These are phyloP conservation scores for Galeopsis tetrahit DNA, from an alignment of 257 asterid species.

Conservation along the genomic window DNA sequence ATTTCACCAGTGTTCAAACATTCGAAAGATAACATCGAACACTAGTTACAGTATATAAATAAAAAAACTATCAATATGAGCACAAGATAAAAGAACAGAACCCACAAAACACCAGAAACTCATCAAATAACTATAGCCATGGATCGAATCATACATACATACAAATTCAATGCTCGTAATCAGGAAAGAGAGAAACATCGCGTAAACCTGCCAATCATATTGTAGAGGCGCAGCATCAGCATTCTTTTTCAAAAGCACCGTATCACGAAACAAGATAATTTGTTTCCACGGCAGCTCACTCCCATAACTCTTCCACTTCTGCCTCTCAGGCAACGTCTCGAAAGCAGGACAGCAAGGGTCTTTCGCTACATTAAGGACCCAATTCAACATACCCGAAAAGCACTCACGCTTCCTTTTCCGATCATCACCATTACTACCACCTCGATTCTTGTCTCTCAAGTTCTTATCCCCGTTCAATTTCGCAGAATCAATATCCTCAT, in stretches of 20 bases:
- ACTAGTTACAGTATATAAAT: no score
- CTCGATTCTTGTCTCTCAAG: constrained; percentile 1
- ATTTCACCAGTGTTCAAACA: not conserved
- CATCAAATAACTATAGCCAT: not conserved
- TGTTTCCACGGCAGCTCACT: constrained; percentile 70
- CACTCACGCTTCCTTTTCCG: constrained; percentile 65
- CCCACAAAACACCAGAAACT: constrained; percentile 3
- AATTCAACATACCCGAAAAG: constrained; percentile 49
- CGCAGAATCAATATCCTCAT: constrained; percentile 29
- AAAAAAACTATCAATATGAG: not conserved
- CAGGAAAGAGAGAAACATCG: constrained; percentile 27
- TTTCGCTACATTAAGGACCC: constrained; percentile 65
- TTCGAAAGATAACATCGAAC: no score
- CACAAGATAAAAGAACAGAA: not conserved
- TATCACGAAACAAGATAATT: constrained; percentile 64
- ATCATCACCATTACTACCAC: constrained; percentile 30
- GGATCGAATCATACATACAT: constrained; percentile 7
- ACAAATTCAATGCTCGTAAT: not conserved
- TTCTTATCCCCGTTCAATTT: constrained; percentile 30
- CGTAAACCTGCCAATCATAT: constrained; percentile 57
- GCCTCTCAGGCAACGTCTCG: constrained; percentile 57
- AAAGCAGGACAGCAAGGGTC: constrained; percentile 63
- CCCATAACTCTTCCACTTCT: constrained; percentile 73
- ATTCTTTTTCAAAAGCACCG: constrained; percentile 51
- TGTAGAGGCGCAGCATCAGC: constrained; percentile 49